Conservation (phyloP, 2,329 filamentous ascomycete genomes). For the Arthrobotrys musiformis region DNA sequence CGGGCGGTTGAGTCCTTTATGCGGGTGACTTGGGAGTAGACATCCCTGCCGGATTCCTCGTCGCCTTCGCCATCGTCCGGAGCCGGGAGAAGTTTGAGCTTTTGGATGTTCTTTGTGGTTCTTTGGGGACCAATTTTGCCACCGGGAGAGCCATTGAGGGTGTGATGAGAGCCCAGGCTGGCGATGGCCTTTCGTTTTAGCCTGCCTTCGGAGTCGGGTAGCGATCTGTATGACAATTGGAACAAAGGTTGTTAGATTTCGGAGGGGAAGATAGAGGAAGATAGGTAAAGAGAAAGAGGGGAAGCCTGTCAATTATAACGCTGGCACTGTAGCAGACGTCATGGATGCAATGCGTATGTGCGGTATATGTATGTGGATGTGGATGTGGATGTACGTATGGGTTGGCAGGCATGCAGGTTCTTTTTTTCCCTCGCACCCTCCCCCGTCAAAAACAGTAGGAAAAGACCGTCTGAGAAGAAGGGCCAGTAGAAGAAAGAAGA, state of each 20-base stretch:
- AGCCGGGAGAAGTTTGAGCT: constrained; percentile 94
- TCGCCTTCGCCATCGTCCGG: constrained; percentile 87
- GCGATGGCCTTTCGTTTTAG: constrained; percentile 52
- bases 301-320: constrained; percentile 1
- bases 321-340: neutral
- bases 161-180: constrained; percentile 47
- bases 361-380: neutral
- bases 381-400: constrained; percentile 37
- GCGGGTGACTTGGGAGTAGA: constrained; percentile 96
- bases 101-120: constrained; percentile 94
- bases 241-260: constrained; percentile 11
- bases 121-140: constrained; percentile 91
- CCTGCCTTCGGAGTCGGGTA: constrained; percentile 22
- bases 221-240: neutral
- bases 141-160: constrained; percentile 58
- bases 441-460: neutral
- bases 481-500: neutral
- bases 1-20: constrained; percentile 96
- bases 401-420: constrained; percentile 28
- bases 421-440: neutral
- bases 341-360: too few species aligned
- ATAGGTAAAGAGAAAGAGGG: neutral
- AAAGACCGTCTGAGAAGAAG: constrained; percentile 6
- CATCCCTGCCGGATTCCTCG: constrained; percentile 84
- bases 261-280: neutral